phyloP scores from a whole-genome alignment of 768 basidiomycete species.

The Lactarius akahatsu region DNA sequence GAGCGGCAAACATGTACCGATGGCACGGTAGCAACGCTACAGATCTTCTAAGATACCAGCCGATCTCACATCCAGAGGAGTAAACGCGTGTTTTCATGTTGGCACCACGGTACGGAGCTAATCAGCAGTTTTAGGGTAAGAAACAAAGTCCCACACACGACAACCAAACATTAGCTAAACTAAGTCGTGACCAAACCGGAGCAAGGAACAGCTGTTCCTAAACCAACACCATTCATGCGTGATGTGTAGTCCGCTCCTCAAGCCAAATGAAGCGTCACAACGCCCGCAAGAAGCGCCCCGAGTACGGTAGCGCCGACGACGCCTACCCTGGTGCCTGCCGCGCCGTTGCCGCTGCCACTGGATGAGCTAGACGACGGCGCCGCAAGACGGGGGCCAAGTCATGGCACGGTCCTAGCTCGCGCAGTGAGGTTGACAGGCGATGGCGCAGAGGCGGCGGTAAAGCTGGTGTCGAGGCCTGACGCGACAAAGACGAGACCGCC shows the following conservation, averaged over 20 bases:
- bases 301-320: neutral
- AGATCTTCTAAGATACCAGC: neutral
- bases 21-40: too few relatives aligned
- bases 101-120: neutral
- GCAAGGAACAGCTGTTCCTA: too few relatives aligned
- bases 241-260: neutral
- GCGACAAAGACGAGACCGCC: slow-evolving; percentile 38
- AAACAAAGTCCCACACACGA: neutral
- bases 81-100: neutral
- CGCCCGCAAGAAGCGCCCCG: neutral
- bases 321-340: neutral
- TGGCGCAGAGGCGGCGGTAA: slow-evolving; percentile 31
- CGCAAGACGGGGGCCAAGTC: slow-evolving; percentile 31
- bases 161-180: neutral
- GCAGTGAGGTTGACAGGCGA: too few relatives aligned
- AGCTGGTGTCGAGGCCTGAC: slow-evolving; percentile 36
- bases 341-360: slow-evolving; percentile 38
- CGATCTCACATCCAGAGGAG: neutral
- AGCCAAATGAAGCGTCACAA: neutral
- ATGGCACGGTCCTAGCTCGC: too few relatives aligned
- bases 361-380: neutral
- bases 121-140: neutral
- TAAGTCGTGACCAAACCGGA: neutral
- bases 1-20: too few relatives aligned
- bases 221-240: neutral